Percentiles rank a stretch among this genome's conserved stretches.
These are phyloP conservation scores for Stellera chamaejasme DNA, from an alignment of 345 rosid genomes.

Conservation along the genomic window DNA sequence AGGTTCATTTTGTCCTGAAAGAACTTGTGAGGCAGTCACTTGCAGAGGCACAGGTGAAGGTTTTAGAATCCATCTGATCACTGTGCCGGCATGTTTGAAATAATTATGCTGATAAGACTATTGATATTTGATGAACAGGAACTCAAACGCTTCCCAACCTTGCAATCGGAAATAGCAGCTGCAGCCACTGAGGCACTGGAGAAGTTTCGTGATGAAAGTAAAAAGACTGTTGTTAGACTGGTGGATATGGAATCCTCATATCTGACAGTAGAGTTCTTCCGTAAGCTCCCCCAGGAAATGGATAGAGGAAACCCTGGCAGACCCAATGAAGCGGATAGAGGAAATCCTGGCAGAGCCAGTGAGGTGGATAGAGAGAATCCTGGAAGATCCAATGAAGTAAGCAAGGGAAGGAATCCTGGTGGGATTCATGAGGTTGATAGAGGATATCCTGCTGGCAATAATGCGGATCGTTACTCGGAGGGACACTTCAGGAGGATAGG, in stretches of 20 bases:
- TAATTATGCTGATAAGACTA: neutral
- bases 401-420: constrained; percentile 31
- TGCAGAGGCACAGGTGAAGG: constrained; percentile 58
- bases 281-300: constrained; percentile 69
- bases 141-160: constrained; percentile 65
- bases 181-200: constrained; percentile 60
- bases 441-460: constrained; percentile 19
- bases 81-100: neutral
- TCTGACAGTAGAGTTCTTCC: constrained; percentile 72
- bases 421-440: constrained; percentile 24
- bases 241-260: constrained; percentile 85
- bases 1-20: constrained; percentile 78
- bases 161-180: constrained; percentile 66
- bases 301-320: constrained; percentile 35
- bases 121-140: constrained; percentile 32
- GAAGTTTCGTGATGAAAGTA: constrained; percentile 70
- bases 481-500: constrained; percentile 78
- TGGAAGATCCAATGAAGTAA: constrained; percentile 40
- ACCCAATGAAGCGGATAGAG: neutral
- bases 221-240: constrained; percentile 48
- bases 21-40: constrained; percentile 78
- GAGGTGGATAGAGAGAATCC: constrained; percentile 19
- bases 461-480: constrained; percentile 46
- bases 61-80: neutral
- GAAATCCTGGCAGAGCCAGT: constrained; percentile 21